phyloP scores from a whole-genome alignment of 257 asterid genomes.

The Cordia subcordata region DNA sequence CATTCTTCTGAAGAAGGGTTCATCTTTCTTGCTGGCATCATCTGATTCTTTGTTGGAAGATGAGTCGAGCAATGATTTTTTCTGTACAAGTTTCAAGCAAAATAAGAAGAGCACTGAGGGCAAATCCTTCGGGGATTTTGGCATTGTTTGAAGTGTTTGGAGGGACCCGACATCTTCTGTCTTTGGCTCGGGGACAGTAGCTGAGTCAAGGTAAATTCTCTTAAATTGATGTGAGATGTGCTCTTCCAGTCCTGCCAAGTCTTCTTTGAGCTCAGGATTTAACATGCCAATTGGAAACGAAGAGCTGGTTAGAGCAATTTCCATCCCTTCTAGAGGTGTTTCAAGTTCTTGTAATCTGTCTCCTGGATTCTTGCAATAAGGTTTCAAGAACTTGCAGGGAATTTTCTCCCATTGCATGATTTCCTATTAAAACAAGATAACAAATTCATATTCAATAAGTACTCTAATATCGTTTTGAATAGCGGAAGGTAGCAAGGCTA shows the following conservation, averaged over 20 bases:
- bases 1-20: constrained; percentile 1
- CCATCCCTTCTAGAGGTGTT: constrained; percentile 70
- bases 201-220: constrained; percentile 29
- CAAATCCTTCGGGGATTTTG: constrained; percentile 27
- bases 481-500: no score
- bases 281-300: constrained; percentile 30
- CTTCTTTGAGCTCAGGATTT: constrained; percentile 31
- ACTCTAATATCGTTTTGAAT: neutral
- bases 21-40: constrained; percentile 14
- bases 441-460: neutral
- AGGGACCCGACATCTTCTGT: constrained; percentile 29
- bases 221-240: constrained; percentile 39
- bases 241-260: constrained; percentile 23
- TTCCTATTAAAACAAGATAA: constrained; percentile 38
- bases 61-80: constrained; percentile 17
- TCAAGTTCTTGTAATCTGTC: constrained; percentile 41
- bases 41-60: constrained; percentile 14
- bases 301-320: constrained; percentile 42
- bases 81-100: constrained; percentile 54
- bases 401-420: constrained; percentile 73
- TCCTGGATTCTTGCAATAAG: constrained; percentile 48
- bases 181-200: constrained; percentile 42
- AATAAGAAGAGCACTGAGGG: constrained; percentile 68
- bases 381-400: constrained; percentile 42
- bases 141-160: constrained; percentile 44